Evolutionary conservation across 768 basidiomycete species (phyloP).

Genomic region (Leccinellum luteum): DNA sequence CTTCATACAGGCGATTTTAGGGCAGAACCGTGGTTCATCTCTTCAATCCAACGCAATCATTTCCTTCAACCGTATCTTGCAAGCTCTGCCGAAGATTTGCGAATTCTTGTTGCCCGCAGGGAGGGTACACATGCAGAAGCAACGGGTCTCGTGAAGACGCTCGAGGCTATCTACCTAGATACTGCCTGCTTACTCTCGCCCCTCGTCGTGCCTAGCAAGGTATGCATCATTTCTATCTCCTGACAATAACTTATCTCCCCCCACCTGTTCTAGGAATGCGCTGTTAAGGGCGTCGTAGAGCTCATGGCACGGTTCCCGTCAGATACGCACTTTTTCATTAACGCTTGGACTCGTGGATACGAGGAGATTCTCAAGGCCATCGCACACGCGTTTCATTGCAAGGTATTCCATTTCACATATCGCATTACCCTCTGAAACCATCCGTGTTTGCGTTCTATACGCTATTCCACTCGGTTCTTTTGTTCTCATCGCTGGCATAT

Average conservation of each 20-base stretch:
- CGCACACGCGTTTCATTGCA: slow-evolving; percentile 58
- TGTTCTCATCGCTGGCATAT: slow-evolving; percentile 2
- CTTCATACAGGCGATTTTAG: slow-evolving; percentile 95
- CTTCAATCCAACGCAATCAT: slow-evolving; percentile 64
- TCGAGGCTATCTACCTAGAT: slow-evolving; percentile 83
- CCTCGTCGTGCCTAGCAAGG: slow-evolving; percentile 59
- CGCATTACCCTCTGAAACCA: background rate
- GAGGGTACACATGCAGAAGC: slow-evolving; percentile 23
- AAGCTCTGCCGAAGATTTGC: slow-evolving; percentile 20
- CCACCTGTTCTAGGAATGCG: slow-evolving; percentile 50
- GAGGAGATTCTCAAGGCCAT: slow-evolving; percentile 86
- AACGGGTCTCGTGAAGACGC: slow-evolving; percentile 39
- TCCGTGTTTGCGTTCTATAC: background rate
- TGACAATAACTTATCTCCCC: slow-evolving; percentile 3
- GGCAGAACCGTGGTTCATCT: slow-evolving; percentile 79
- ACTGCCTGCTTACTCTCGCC: slow-evolving; percentile 64
- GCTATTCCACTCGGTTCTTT: background rate
- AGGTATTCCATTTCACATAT: slow-evolving; percentile 36
- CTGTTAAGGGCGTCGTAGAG: slow-evolving; percentile 60
- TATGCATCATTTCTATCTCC: slow-evolving; percentile 10
- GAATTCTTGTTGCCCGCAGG: slow-evolving; percentile 24
- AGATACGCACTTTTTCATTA: slow-evolving; percentile 79
- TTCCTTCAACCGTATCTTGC: slow-evolving; percentile 70
- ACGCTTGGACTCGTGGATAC: slow-evolving; percentile 96
- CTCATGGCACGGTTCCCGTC: slow-evolving; percentile 68